Conservation (phyloP, 1,284 basidiomycete species). For the Heliocybe sulcata region DNA sequence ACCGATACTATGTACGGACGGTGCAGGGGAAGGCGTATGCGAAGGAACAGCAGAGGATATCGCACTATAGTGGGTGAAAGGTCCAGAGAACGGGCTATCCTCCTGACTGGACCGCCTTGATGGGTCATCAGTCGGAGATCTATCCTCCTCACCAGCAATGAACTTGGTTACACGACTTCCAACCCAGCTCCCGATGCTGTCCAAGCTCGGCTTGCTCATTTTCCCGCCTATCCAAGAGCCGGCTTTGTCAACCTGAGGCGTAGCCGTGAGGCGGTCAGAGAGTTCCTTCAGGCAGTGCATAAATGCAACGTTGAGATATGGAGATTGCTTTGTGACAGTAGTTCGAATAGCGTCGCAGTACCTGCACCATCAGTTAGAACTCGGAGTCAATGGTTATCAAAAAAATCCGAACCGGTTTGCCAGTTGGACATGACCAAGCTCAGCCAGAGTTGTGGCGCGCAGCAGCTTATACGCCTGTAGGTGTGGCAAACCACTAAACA, state of each 20-base stretch:
- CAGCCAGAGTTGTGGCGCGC: conserved; percentile 73
- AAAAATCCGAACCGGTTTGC: conserved; percentile 56
- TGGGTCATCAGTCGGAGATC: conserved; percentile 31
- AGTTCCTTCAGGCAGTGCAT: conserved; percentile 77
- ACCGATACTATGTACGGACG: conserved; percentile 42
- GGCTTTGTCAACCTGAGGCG: conserved; percentile 65
- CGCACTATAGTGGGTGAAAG: conserved; percentile 92
- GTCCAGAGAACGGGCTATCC: conserved; percentile 54
- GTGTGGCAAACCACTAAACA: conserved; percentile 78
- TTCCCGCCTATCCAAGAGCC: conserved; percentile 80
- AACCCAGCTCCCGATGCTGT: conserved; percentile 89
- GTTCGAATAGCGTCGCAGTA: conserved; percentile 91
- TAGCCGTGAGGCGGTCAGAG: conserved; percentile 75
- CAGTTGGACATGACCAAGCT: conserved; percentile 67
- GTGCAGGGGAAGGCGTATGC: conserved; percentile 64
- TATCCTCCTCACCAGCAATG: conserved; percentile 82
- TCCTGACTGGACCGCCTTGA: conserved; percentile 34
- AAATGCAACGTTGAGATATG: conserved; percentile 62
- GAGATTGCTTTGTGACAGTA: conserved; percentile 58
- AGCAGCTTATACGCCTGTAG: conserved; percentile 87
- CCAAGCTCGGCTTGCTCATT: conserved; percentile 83
- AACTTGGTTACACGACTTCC: conserved; percentile 95
- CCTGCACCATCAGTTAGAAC: conserved; percentile 30
- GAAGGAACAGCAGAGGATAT: conserved; percentile 81
- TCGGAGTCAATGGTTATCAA: conserved; percentile 1